These are phyloP conservation scores for Diplocarpon mali DNA, from an alignment of 2,329 filamentous ascomycete species.

Conservation along the genomic window DNA sequence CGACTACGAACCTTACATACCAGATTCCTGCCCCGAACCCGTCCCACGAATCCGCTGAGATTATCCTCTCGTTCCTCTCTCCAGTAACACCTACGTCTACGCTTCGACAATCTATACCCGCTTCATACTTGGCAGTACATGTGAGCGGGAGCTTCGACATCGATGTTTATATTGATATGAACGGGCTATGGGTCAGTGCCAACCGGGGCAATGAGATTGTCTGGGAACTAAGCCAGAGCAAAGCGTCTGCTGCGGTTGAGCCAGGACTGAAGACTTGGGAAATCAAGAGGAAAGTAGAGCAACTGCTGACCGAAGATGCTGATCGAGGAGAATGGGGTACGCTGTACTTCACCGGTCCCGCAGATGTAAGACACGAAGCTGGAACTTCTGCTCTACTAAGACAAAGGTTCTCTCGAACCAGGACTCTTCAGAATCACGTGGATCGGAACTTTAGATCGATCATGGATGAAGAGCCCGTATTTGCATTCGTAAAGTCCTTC, in stretches of 20 bases:
- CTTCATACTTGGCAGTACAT: slow-evolving; percentile 62
- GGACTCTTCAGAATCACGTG: slow-evolving; percentile 53
- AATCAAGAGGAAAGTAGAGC: slow-evolving; percentile 46
- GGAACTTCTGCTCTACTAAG: slow-evolving; percentile 57
- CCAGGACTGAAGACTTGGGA: slow-evolving; percentile 53
- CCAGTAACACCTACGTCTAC: slow-evolving; percentile 27
- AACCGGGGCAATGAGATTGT: slow-evolving; percentile 56
- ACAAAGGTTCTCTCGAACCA: slow-evolving; percentile 56
- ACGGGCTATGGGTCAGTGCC: slow-evolving; percentile 75
- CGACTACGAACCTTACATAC: slow-evolving; percentile 60
- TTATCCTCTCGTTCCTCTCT: slow-evolving; percentile 46
- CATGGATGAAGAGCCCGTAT: slow-evolving; percentile 70
- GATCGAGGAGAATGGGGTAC: slow-evolving; percentile 81
- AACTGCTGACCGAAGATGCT: slow-evolving; percentile 60
- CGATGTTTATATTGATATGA: slow-evolving; percentile 55
- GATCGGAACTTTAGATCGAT: slow-evolving; percentile 59
- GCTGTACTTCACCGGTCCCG: slow-evolving; percentile 63
- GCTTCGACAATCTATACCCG: slow-evolving; percentile 39
- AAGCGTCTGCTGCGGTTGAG: slow-evolving; percentile 29
- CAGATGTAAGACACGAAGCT: slow-evolving; percentile 55
- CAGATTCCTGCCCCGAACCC: slow-evolving; percentile 36
- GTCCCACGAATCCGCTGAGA: slow-evolving; percentile 34
- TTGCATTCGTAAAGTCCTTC: slow-evolving; percentile 64
- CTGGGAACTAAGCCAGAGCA: slow-evolving; percentile 50
- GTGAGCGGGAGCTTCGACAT: slow-evolving; percentile 56